phyloP scores from a whole-genome alignment of 257 asterid genomes.

The Solanum pimpinellifolium region DNA sequence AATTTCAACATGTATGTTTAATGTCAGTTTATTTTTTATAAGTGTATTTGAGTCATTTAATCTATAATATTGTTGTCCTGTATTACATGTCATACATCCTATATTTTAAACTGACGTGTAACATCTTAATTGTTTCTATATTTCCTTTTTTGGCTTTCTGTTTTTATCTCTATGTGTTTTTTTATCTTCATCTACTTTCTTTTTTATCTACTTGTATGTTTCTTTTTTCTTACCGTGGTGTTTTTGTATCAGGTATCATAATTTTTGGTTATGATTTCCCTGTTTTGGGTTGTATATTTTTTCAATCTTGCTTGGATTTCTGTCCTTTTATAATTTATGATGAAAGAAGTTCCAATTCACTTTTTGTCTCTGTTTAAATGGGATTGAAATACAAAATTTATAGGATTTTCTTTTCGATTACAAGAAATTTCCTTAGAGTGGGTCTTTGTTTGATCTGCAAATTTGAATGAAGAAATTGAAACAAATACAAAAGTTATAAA shows the following conservation, averaged over 20 bases:
- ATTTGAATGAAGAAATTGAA: no score
- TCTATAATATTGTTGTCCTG: neutral
- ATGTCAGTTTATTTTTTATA: no score
- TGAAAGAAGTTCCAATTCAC: neutral
- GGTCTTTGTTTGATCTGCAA: neutral
- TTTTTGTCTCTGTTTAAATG: no score
- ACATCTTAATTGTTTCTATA: neutral
- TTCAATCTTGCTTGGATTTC: no score
- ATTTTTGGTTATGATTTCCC: no score
- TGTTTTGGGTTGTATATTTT: neutral
- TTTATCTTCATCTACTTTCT: neutral
- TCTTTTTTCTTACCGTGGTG: neutral
- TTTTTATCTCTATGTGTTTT: neutral
- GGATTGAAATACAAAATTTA: neutral
- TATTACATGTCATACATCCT: neutral
- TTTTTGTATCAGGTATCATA: neutral
- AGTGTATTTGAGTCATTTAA: no score
- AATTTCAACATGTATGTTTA: no score
- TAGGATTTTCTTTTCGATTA: neutral
- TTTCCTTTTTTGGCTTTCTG: neutral
- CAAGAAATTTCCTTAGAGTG: neutral
- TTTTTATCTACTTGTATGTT: neutral
- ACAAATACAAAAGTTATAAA: no score
- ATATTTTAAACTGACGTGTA: neutral
- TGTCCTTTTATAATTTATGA: no score